These are phyloP conservation scores for Camelina neglecta DNA, from an alignment of 345 rosid genomes.

Conservation along the genomic window DNA sequence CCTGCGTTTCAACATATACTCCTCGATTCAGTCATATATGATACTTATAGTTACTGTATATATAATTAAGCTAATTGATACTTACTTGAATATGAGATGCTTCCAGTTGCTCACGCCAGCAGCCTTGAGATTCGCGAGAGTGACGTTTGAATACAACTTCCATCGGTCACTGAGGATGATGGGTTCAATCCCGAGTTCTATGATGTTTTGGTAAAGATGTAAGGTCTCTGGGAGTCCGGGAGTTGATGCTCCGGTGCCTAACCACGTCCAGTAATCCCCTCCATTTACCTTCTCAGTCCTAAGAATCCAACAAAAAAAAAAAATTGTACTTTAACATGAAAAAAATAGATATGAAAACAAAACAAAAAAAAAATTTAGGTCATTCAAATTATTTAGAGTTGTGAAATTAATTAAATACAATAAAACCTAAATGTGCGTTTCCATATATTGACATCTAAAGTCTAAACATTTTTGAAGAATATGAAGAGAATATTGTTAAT, in stretches of 20 bases:
- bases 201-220: slow-evolving; percentile 43
- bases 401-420: neutral
- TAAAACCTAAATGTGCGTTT: neutral
- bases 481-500: neutral
- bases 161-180: slow-evolving; percentile 50
- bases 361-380: no score
- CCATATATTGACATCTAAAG: neutral
- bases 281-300: slow-evolving; percentile 34
- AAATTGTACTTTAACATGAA: neutral
- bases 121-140: slow-evolving; percentile 41
- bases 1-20: slow-evolving; percentile 20
- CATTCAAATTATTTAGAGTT: neutral
- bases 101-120: slow-evolving; percentile 54
- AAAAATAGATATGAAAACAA: neutral
- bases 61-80: neutral
- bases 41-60: neutral
- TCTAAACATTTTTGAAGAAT: neutral
- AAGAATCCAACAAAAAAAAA: neutral
- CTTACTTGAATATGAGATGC: slow-evolving; percentile 48
- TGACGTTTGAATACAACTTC: slow-evolving; percentile 15
- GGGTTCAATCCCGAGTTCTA: slow-evolving; percentile 44
- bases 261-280: slow-evolving; percentile 27
- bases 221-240: slow-evolving; percentile 49
- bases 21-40: neutral
- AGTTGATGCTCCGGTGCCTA: slow-evolving; percentile 34